Evolutionary conservation across 2,329 filamentous ascomycete genomes (phyloP), one percentile per base, ranked within the genome.

Genomic region (Atkinsonella hypoxylon): DNA sequence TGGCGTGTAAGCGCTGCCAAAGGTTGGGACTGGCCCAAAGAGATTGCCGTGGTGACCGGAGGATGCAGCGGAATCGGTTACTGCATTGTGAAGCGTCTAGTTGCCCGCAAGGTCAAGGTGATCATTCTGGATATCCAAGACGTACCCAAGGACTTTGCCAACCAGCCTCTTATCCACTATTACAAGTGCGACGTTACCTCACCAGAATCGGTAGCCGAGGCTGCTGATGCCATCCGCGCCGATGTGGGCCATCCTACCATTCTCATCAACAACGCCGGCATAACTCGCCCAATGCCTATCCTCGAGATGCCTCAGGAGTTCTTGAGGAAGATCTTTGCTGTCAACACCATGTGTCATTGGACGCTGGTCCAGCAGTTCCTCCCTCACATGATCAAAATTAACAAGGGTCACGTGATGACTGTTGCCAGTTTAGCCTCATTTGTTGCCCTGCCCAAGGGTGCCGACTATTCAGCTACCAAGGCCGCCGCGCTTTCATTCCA

Each of bases 381-480:
- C 1, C 84, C 85, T 0, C 61, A 66, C 56, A 84, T 89, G 76
- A 67, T 83, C 44, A 61, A 67, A 22, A 58, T 61, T 5, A 79
- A 87, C 68, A 83, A 88, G 67, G 84, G 85, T 48, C 84, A 85
- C 69, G 65, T 88, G 43, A 78, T 88, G 34, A 87, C 81, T 0
- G 76, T 88, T 11, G 82, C 84, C 13, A 81, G 76, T n/a, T 70
- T 81, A 41, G 82, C 83, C 0, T 77, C 76, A 11, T 85, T 79
- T 61, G 61, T 79, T 4, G 70, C 75, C 1, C 73, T 80, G 0
- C 76, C 82, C 1, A 74, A 73, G 51, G 78, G 82, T 67, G 77
- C 81, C 18, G 82, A 87, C 64, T 88, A 88, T 67, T 71, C 73
- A 0, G 73, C 78, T 2, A 77, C 74, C 48, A 88, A 88, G 65